Percentiles rank a stretch among this genome's conserved stretches.
Conservation (phyloP, 257 asterid genomes). For the Solanum sitiens region DNA sequence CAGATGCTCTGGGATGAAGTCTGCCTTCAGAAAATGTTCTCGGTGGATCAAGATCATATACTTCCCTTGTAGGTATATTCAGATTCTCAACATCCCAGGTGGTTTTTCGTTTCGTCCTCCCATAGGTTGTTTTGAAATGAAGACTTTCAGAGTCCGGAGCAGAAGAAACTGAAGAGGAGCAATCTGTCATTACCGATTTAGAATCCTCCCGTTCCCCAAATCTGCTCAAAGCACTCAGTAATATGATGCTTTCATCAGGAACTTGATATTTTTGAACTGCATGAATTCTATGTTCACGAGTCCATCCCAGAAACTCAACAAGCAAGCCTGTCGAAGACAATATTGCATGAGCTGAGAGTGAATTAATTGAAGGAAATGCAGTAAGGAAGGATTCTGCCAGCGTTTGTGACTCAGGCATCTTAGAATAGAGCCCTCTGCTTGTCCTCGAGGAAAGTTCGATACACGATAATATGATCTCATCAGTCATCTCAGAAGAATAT, state of each 20-base stretch:
- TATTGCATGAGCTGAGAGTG: conserved; percentile 90
- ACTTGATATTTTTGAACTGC: conserved; percentile 54
- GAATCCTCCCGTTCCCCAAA: conserved; percentile 86
- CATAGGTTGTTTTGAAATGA: conserved; percentile 28
- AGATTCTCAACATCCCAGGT: conserved; percentile 17
- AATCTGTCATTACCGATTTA: conserved; percentile 82
- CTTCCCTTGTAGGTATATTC: conserved; percentile 23
- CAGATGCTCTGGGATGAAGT: conserved; percentile 27
- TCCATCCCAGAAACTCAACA: conserved; percentile 55
- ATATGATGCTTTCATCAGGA: conserved; percentile 62
- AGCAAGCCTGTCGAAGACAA: conserved; percentile 58
- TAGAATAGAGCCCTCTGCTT: conserved; percentile 44
- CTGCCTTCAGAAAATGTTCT: conserved; percentile 28
- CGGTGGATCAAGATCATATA: conserved; percentile 28
- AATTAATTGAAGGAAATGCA: conserved; percentile 84
- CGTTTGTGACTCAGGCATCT: conserved; percentile 74
- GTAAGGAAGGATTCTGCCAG: conserved; percentile 86
- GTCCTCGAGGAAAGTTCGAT: conserved; percentile 44
- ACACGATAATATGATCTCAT: conserved; percentile 72
- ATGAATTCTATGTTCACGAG: conserved; percentile 33
- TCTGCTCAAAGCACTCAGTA: conserved; percentile 51
- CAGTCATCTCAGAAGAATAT: conserved; percentile 72
- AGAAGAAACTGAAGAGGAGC: conserved; percentile 77
- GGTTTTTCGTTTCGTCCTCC: conserved; percentile 46
- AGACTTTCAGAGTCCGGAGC: conserved; percentile 47